Percentiles rank a stretch among this genome's conserved stretches.
Evolutionary conservation across 352 stramenopile species (phyloP).

Genomic region (Pythium dissimile): DNA sequence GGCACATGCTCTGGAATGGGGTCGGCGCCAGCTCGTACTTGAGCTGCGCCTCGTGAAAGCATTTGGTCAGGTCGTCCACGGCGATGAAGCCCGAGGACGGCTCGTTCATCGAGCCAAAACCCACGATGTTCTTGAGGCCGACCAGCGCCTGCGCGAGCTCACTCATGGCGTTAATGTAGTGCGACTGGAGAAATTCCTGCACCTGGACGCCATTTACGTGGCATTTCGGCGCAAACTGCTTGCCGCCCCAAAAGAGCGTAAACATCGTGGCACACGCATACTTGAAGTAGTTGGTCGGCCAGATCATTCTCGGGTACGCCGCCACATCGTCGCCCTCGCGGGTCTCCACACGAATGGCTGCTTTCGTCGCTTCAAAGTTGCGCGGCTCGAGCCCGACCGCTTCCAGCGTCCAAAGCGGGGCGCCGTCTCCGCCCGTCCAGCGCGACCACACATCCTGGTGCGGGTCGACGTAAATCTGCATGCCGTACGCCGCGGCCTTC

Average conservation of each 20-base stretch:
- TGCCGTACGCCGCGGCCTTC: slow-evolving; percentile 54
- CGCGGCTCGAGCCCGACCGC: slow-evolving; percentile 68
- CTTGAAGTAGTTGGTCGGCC: slow-evolving; percentile 91
- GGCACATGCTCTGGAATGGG: slow-evolving; percentile 77
- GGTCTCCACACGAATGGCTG: slow-evolving; percentile 73
- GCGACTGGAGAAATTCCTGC: slow-evolving; percentile 85
- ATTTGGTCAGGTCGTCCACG: slow-evolving; percentile 45
- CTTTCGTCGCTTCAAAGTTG: slow-evolving; percentile 69
- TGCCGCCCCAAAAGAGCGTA: slow-evolving; percentile 86
- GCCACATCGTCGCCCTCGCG: slow-evolving; percentile 7
- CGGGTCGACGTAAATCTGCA: slow-evolving; percentile 88
- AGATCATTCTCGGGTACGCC: slow-evolving; percentile 89
- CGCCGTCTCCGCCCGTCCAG: slow-evolving; percentile 88
- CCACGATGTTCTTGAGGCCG: slow-evolving; percentile 81
- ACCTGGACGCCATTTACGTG: slow-evolving; percentile 71
- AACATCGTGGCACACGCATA: slow-evolving; percentile 90
- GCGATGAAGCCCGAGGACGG: slow-evolving; percentile 76
- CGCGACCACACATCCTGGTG: slow-evolving; percentile 92
- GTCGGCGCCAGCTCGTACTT: slow-evolving; percentile 75
- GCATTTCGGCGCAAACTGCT: slow-evolving; percentile 63
- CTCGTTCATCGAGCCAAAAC: slow-evolving; percentile 93
- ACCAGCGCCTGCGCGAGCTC: slow-evolving; percentile 56
- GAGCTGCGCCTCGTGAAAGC: slow-evolving; percentile 58
- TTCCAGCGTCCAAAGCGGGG: slow-evolving; percentile 88
- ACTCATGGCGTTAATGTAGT: slow-evolving; percentile 79